Percentiles rank a stretch among this genome's conserved stretches.
phyloP scores from a whole-genome alignment of 1,284 basidiomycete species.

The Flammula alnicola region DNA sequence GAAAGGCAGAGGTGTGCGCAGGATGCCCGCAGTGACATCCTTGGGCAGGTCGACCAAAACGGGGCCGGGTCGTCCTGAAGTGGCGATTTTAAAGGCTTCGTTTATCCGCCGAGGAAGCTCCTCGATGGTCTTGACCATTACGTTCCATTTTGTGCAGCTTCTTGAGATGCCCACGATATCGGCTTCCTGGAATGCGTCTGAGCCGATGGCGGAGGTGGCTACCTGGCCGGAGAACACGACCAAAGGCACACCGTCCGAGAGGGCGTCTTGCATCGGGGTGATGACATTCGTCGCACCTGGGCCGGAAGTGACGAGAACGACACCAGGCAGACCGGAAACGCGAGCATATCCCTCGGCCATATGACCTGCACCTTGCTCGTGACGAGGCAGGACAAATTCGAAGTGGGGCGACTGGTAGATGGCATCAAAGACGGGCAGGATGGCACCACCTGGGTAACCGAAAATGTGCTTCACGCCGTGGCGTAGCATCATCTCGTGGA shows the following conservation, averaged over 20 bases:
- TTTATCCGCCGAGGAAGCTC: constrained; percentile 96
- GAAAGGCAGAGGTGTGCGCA: constrained; percentile 86
- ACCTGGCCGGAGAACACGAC: constrained; percentile 98
- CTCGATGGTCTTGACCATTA: constrained; percentile 98
- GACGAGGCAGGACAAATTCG: constrained; percentile 93
- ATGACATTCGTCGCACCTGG: constrained; percentile 98
- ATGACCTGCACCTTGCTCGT: constrained; percentile 98
- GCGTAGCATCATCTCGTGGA: constrained; percentile 99
- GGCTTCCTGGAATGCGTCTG: constrained; percentile 98
- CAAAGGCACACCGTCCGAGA: constrained; percentile 93
- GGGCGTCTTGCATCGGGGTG: constrained; percentile 97
- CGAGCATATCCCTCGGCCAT: constrained; percentile 99
- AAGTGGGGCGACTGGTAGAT: constrained; percentile 97
- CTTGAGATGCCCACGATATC: constrained; percentile 96
- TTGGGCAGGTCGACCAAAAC: constrained; percentile 98
- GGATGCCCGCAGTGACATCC: constrained; percentile 93
- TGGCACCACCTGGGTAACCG: constrained; percentile 97
- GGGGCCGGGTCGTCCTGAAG: constrained; percentile 94
- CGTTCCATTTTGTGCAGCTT: constrained; percentile 99
- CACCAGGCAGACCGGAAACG: constrained; percentile 96
- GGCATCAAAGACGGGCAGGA: constrained; percentile 98
- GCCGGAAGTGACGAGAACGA: constrained; percentile 97
- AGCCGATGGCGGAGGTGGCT: constrained; percentile 96
- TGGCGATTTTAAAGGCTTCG: constrained; percentile 99
- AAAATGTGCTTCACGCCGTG: constrained; percentile 97